A percentile compares a stretch with the other conserved stretches of the same genome.
phyloP scores from a whole-genome alignment of 768 basidiomycete genomes.

The Atractiella rhizophila region DNA sequence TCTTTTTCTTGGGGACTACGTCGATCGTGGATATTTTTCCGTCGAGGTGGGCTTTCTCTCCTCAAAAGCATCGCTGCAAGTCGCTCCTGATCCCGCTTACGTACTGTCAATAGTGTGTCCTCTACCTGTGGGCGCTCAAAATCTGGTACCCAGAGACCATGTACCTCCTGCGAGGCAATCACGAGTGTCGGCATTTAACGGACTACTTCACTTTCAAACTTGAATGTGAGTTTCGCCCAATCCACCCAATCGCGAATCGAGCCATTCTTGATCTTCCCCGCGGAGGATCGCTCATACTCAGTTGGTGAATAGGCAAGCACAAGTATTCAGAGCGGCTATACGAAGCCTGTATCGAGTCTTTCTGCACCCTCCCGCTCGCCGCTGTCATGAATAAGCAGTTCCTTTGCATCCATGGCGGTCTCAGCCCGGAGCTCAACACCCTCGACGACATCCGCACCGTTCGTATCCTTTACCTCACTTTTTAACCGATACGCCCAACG shows the following conservation, averaged over 20 bases:
- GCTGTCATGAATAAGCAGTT: constrained; percentile 99
- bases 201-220: constrained; percentile 99
- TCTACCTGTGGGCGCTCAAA: constrained; percentile 94
- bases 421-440: constrained; percentile 83
- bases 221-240: constrained; percentile 46
- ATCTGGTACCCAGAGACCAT: constrained; percentile 98
- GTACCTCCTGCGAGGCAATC: constrained; percentile 88
- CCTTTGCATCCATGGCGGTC: constrained; percentile 87
- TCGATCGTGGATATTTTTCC: constrained; percentile 78
- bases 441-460: constrained; percentile 80
- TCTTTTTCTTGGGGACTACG: constrained; percentile 77
- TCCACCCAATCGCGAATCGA: too few species aligned
- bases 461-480: constrained; percentile 18
- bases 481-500: not conserved
- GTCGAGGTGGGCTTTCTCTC: constrained; percentile 38
- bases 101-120: constrained; percentile 53
- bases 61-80: constrained; percentile 1
- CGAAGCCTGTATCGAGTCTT: constrained; percentile 93
- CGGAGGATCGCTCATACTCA: not conserved
- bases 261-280: too few species aligned
- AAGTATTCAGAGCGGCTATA: constrained; percentile 94
- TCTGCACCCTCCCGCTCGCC: constrained; percentile 80
- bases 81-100: too few species aligned
- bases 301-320: constrained; percentile 49
- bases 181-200: constrained; percentile 93